Percentiles rank a stretch among this genome's conserved stretches.
Conservation (phyloP, 139 green algal genomes). For the Chlamydomonas sp. region DNA sequence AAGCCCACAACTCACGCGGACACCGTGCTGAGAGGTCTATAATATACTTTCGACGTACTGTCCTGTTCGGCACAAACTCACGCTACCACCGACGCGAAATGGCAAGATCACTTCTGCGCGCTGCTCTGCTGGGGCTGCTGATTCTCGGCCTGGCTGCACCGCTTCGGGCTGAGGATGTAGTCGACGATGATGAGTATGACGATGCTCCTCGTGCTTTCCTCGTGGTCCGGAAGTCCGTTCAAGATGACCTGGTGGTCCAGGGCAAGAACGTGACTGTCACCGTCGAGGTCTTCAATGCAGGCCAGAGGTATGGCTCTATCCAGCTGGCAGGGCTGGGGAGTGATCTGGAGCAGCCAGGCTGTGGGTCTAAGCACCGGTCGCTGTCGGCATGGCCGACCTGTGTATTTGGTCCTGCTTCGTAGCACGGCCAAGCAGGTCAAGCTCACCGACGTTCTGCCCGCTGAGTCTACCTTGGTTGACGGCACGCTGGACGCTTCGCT, state of each 20-base stretch:
- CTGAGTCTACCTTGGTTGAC: conserved; percentile 41
- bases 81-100: too few relatives aligned
- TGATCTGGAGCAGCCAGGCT: too few relatives aligned
- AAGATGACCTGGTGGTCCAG: conserved; percentile 55
- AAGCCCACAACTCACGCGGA: too few relatives aligned
- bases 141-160: too few relatives aligned
- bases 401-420: not conserved
- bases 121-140: too few relatives aligned
- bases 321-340: too few relatives aligned
- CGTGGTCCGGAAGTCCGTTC: conserved; percentile 50
- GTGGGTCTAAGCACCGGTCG: too few relatives aligned
- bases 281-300: conserved; percentile 54
- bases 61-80: too few relatives aligned
- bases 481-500: conserved; percentile 23
- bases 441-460: conserved; percentile 26
- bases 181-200: conserved; percentile 53
- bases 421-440: conserved; percentile 50
- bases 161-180: not conserved
- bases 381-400: too few relatives aligned
- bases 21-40: too few relatives aligned
- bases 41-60: too few relatives aligned
- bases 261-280: conserved; percentile 53
- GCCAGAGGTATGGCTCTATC: conserved; percentile 21
- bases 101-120: too few relatives aligned
- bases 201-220: conserved; percentile 50